Evolutionary conservation across 73 alveolate genomes (phyloP).

Genomic region (Durusdinium trenchii): DNA sequence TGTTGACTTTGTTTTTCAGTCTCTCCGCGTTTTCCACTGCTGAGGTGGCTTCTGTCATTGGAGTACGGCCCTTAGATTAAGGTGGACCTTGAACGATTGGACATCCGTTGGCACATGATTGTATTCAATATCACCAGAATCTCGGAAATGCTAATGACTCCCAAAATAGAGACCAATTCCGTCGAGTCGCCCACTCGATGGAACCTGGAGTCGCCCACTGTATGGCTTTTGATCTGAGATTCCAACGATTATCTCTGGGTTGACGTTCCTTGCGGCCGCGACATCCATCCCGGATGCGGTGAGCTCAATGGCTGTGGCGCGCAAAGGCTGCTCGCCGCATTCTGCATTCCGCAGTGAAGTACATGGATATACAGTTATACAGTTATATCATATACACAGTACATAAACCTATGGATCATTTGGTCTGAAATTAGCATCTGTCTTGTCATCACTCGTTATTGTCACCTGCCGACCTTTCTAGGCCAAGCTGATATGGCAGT

Average conservation of each 20-base stretch:
- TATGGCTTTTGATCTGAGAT: not conserved
- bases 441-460: not conserved
- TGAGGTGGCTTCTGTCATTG: slow-evolving; percentile 77
- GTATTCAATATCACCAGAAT: too few species aligned
- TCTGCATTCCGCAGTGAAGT: not conserved
- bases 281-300: slow-evolving; percentile 94
- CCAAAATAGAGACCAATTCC: too few species aligned
- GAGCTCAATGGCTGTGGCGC: slow-evolving; percentile 95
- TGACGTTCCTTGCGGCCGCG: slow-evolving; percentile 93
- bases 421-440: not conserved
- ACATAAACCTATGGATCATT: not conserved
- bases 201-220: not conserved
- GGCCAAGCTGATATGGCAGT: slow-evolving; percentile 94
- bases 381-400: not conserved
- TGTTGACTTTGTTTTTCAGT: too few species aligned
- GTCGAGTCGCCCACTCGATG: too few species aligned
- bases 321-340: slow-evolving; percentile 40
- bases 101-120: too few species aligned
- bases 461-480: not conserved
- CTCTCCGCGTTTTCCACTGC: not conserved
- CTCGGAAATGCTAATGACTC: not conserved
- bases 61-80: slow-evolving; percentile 38
- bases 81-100: not conserved
- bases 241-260: slow-evolving; percentile 87
- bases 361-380: not conserved